Conservation (phyloP, 2,329 filamentous ascomycete genomes). For the Metarhizium album region DNA sequence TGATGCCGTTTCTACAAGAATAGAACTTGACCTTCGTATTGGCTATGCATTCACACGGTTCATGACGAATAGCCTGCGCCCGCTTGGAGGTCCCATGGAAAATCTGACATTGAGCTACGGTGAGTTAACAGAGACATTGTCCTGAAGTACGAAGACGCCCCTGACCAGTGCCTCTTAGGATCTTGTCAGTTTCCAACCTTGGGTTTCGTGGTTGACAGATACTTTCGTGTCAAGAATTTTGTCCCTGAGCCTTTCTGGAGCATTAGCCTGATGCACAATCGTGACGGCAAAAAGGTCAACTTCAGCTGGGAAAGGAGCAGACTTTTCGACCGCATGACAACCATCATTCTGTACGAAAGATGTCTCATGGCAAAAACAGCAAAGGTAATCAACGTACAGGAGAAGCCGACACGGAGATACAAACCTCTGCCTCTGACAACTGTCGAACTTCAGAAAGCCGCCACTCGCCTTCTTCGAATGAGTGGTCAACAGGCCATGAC, state of each 20-base stretch:
- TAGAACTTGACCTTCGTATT: conserved; percentile 86
- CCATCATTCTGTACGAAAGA: conserved; percentile 73
- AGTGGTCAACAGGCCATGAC: conserved; percentile 85
- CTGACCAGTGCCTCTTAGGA: conserved; percentile 30
- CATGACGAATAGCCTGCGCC: conserved; percentile 67
- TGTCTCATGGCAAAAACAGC: conserved; percentile 69
- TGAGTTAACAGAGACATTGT: conserved; percentile 22
- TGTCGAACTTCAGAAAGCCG: conserved; percentile 92
- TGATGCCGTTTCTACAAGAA: conserved; percentile 76
- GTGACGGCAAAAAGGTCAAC: conserved; percentile 66
- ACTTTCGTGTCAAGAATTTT: conserved; percentile 89
- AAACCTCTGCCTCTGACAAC: conserved; percentile 89
- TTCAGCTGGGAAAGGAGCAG: conserved; percentile 77
- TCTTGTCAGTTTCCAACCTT: conserved; percentile 96
- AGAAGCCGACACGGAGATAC: conserved; percentile 89
- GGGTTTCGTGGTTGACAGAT: conserved; percentile 93
- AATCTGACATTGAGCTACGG: conserved; percentile 71
- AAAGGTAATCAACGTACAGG: conserved; percentile 73
- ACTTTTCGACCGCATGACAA: conserved; percentile 78
- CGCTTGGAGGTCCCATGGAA: conserved; percentile 56
- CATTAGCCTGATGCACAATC: conserved; percentile 72
- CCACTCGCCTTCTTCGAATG: conserved; percentile 80
- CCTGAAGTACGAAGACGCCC: not conserved
- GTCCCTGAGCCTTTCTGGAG: conserved; percentile 87
- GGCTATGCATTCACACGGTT: conserved; percentile 88